Base-by-base conservation (phyloP, 139 green algal species). In the Trebouxia sp. region DNA sequence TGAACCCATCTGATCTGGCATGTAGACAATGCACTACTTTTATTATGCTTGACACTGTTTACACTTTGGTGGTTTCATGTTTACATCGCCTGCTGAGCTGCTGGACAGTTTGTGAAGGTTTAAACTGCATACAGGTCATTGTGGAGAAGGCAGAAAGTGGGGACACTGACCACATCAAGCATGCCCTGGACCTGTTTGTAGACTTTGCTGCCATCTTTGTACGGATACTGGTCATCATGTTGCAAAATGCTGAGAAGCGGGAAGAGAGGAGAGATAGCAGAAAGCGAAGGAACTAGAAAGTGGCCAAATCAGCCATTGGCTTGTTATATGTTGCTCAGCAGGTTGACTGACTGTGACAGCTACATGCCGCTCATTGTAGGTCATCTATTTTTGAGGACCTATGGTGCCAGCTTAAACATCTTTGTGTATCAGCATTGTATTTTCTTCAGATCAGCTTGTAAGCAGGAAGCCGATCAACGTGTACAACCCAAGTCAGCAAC, bases 151-250 rank as follows among this genome's bases (percentile, higher is more conserved):
- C 83, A 4, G 80, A 83, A 6, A 66, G 58, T 9, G 83, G 79
- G 3, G 20, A 72, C 8, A 65, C 32, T 5, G 87, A 91, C 48
- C 62, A 78, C 5, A 75, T 91, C 48, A 42, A 79, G 37, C 78
- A 86, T 51, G 28, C 87, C 0, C 47, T 92, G 69, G 82, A 87
- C 65, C 82, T 93, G 26, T 89, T 92, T 65, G 77, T 89, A 41
- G 89, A 93, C 74, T 85, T 87, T 35, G 53, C 84, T 17, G 87
- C 89, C 17, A 90, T 96, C 43, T 91, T 95, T 45, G 88, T 89
- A 39, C 82, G 92, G 28, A 51, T 96, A 58, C 80, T 96, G 3
- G 65, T 95, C 47, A 90, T 95, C 41, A 82, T 96, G 65, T n/a
- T 96, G 26, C 76, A 87, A 32, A 91, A 91, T 50, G 76, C 78